Percentiles rank a stretch among this genome's conserved stretches.
These are phyloP conservation scores for Scheffersomyces coipomensis DNA, from an alignment of 805 yeast species.

Conservation along the genomic window DNA sequence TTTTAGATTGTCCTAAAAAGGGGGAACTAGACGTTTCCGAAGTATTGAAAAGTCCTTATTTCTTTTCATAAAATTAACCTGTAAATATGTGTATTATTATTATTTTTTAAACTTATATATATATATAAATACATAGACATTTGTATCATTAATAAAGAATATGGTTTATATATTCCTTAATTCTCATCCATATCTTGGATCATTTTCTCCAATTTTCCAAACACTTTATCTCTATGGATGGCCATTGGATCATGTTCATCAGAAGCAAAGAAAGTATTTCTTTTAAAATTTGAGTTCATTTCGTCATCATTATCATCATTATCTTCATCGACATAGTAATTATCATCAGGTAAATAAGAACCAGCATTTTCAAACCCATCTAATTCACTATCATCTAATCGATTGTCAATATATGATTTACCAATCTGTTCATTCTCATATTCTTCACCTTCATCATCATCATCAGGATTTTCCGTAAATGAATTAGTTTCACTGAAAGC, in stretches of 20 bases:
- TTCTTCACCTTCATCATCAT: slow-evolving; percentile 18
- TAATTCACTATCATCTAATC: slow-evolving; percentile 29
- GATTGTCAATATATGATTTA: slow-evolving; percentile 3
- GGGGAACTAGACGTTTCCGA: slow-evolving; percentile 31
- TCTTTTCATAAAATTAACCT: slow-evolving; percentile 27
- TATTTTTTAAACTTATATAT: background rate
- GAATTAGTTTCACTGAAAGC: slow-evolving; percentile 14
- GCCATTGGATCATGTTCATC: slow-evolving; percentile 64
- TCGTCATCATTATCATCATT: slow-evolving; percentile 42
- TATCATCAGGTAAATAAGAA: slow-evolving; percentile 7
- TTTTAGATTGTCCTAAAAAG: slow-evolving; percentile 24
- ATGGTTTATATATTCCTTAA: background rate
- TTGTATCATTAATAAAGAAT: background rate
- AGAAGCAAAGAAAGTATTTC: slow-evolving; percentile 55
- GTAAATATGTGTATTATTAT: background rate
- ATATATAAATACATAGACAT: background rate
- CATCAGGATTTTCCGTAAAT: slow-evolving; percentile 10
- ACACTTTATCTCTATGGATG: slow-evolving; percentile 60
- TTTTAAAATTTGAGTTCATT: slow-evolving; percentile 18
- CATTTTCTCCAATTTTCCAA: slow-evolving; percentile 56
- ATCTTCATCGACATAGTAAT: slow-evolving; percentile 47
- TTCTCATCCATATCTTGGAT: slow-evolving; percentile 34
- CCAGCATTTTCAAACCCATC: slow-evolving; percentile 26
- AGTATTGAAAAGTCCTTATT: slow-evolving; percentile 32
- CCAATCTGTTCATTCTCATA: slow-evolving; percentile 3